These are phyloP conservation scores for Chlorella sp. DNA, from an alignment of 139 green algal species.

Conservation along the genomic window DNA sequence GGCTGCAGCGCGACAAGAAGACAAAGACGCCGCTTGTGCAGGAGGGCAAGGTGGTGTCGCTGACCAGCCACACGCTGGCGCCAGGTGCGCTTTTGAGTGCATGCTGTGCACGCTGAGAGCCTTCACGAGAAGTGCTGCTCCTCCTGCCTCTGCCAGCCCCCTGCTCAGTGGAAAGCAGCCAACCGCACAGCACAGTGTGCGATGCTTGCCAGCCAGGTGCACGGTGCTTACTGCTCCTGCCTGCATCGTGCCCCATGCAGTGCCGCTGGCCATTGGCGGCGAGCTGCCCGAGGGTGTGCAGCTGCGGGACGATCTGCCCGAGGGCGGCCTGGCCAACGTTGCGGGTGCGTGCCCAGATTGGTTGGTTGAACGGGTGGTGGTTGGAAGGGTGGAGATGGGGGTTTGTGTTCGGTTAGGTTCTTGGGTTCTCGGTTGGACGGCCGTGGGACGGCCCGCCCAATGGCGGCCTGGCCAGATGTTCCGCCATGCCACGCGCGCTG, in stretches of 20 bases:
- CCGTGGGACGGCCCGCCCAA: no score
- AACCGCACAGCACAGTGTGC: no score
- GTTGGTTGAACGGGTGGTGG: no score
- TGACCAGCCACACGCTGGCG: conserved; percentile 95
- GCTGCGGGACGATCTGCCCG: conserved; percentile 78
- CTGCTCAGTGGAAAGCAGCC: not conserved
- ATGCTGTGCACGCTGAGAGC: no score
- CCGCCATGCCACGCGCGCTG: no score
- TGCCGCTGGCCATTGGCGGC: conserved; percentile 91
- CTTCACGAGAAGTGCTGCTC: no score
- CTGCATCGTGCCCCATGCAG: conserved; percentile 22
- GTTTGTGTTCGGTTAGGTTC: no score
- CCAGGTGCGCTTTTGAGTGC: conserved; percentile 41
- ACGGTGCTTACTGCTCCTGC: not conserved
- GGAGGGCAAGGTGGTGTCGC: conserved; percentile 76
- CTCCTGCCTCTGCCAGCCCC: not conserved
- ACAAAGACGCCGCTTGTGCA: conserved; percentile 64
- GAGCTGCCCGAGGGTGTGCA: conserved; percentile 75
- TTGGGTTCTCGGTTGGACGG: no score
- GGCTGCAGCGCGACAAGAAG: conserved; percentile 85
- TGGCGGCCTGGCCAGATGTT: no score
- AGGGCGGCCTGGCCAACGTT: conserved; percentile 94
- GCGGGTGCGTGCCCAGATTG: conserved; percentile 62
- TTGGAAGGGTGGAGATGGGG: no score
- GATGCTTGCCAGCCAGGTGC: no score